Percentiles rank a stretch among this genome's conserved stretches.
Conservation (phyloP, 768 basidiomycete genomes). For the Pulveroboletus sp. region DNA sequence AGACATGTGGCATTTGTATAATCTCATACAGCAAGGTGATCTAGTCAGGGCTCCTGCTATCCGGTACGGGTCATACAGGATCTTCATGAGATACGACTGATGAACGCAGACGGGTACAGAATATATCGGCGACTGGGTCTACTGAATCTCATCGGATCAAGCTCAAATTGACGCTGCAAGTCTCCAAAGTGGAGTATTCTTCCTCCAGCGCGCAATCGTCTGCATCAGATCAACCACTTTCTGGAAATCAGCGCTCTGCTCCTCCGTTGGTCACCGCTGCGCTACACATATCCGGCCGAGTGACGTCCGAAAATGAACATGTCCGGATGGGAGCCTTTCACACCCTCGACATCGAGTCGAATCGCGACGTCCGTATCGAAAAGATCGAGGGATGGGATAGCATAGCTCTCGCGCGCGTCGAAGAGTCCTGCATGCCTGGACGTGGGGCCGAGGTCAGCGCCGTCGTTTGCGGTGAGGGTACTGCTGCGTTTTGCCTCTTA, state of each 20-base stretch:
- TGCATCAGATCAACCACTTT: conserved; percentile 39
- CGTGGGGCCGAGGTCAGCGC: conserved; percentile 95
- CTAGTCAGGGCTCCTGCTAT: conserved; percentile 81
- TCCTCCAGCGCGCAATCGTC: conserved; percentile 56
- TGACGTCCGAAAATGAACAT: conserved; percentile 80
- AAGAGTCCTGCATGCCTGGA: conserved; percentile 90
- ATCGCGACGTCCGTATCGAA: conserved; percentile 86
- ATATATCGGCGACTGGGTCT: conserved; percentile 87
- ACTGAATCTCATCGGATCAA: conserved; percentile 87
- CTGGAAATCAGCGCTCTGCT: conserved; percentile 27
- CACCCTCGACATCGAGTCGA: conserved; percentile 88
- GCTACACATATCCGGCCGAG: conserved; percentile 83
- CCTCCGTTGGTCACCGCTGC: conserved; percentile 45
- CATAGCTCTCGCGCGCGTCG: conserved; percentile 72
- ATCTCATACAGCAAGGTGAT: conserved; percentile 89
- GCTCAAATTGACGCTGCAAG: conserved; percentile 78
- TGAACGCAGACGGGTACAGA: conserved; percentile 72
- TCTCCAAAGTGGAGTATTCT: conserved; percentile 77
- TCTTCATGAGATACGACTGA: conserved; percentile 6
- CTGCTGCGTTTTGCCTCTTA: conserved; percentile 88
- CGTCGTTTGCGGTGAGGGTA: conserved; percentile 93
- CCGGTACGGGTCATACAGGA: conserved; percentile 43
- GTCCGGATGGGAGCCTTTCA: conserved; percentile 93
- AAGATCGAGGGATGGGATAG: conserved; percentile 92
- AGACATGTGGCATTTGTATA: conserved; percentile 99